Evolutionary conservation across 2,329 filamentous ascomycete genomes (phyloP), one percentile per base, ranked within the genome.

Genomic region (Aspergillus tubingensis): DNA sequence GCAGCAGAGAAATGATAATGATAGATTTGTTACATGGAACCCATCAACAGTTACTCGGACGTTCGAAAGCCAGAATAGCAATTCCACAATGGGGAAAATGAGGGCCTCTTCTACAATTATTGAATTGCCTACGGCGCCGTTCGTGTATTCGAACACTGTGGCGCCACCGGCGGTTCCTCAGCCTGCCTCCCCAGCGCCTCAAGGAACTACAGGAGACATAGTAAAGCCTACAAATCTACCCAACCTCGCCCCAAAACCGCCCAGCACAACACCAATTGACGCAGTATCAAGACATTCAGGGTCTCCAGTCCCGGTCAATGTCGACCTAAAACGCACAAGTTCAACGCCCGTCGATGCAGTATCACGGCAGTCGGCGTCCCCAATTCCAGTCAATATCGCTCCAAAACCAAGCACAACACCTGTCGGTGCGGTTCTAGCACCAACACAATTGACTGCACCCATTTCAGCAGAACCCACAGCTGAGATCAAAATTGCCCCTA

Each of bases 21-120:
- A 38, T 50, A 61, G 52, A 13, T 54, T 58, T 11, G 19, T 61
- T 39, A 36, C 57, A 52, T 65, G 60, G 63, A 64, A 32, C 23
- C 39, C 61, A 43, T 56, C 55, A 13, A 44, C 57, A 21, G 25
- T 54, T 36, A 41, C 47, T 58, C 52, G 32, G 43, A 30, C 51
- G 15, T 51, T 59, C 23, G 56, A 59, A 13, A 21, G 39, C 56
- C 49, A 25, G 57, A 60, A 60, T 41, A 52, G 54, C 23, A 36
- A 15, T 5, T 36, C 56, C 30, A 25, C 43, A 13, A 38, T 43
- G 47, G 44, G 50, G 57, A 66, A 44, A 8, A 71, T 70, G 68
- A 70, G 60, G 61, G 48, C 57, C 13, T 71, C 69, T 36, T 71
- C 69, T 13, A 66, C 65, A 36, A 59, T 70, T 30, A 62, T 71